Evolutionary conservation across 345 rosid species (phyloP).

Genomic region (Kernera saxatilis): DNA sequence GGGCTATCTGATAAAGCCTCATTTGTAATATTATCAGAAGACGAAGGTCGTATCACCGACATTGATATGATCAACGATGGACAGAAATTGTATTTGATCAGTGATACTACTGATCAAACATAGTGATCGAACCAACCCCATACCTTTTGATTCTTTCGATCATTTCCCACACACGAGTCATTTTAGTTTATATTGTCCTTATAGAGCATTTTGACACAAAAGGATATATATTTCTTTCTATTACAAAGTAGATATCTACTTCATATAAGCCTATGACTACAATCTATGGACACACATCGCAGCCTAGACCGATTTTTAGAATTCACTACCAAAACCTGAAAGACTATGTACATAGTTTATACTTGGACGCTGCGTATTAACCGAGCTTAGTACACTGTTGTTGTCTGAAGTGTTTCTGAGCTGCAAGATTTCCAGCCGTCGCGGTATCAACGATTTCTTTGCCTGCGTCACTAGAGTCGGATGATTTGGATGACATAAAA

Average conservation of each 20-base stretch:
- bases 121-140: background rate
- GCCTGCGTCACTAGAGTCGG: background rate
- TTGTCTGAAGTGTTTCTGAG: constrained; percentile 19
- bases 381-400: constrained; percentile 2
- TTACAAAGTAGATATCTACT: background rate
- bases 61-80: constrained; percentile 64
- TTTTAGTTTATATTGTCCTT: background rate
- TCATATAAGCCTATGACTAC: no score
- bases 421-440: background rate
- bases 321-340: background rate
- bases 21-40: constrained; percentile 53
- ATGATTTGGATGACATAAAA: background rate
- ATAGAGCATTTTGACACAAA: background rate
- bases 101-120: constrained; percentile 24
- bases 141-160: background rate
- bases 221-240: background rate
- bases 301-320: no score
- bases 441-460: background rate
- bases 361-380: no score
- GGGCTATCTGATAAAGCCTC: constrained; percentile 27
- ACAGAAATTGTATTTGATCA: constrained; percentile 59
- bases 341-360: no score
- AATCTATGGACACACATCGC: no score
- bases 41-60: constrained; percentile 63
- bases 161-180: background rate